phyloP scores from a whole-genome alignment of 352 stramenopile genomes.

The Phytophthora hibernalis region DNA sequence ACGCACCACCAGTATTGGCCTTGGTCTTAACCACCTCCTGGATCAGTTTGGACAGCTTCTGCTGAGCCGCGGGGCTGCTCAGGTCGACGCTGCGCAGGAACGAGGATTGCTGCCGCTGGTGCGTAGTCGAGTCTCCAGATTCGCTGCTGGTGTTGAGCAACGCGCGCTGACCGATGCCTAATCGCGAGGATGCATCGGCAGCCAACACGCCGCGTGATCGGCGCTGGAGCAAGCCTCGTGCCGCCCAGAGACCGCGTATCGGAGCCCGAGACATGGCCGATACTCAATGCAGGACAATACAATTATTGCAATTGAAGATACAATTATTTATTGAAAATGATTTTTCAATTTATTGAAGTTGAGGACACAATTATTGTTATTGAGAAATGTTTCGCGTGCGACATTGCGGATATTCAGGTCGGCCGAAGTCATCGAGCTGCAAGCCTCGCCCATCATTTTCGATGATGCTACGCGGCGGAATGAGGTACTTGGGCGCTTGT shows the following conservation, averaged over 20 bases:
- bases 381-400: constrained; percentile 8
- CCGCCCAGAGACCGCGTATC: constrained; percentile 21
- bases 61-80: constrained; percentile 43
- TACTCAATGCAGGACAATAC: constrained; percentile 4
- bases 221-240: constrained; percentile 12
- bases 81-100: constrained; percentile 66
- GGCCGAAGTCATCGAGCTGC: too few species aligned
- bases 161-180: background rate
- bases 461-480: constrained; percentile 62
- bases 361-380: too few species aligned
- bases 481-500: constrained; percentile 56
- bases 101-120: constrained; percentile 40
- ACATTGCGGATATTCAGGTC: background rate
- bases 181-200: background rate
- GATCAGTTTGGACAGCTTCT: constrained; percentile 70
- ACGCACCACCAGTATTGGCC: constrained; percentile 65
- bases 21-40: constrained; percentile 77
- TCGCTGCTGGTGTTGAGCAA: constrained; percentile 4
- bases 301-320: too few species aligned
- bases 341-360: too few species aligned
- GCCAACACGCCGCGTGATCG: background rate
- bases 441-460: background rate
- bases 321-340: too few species aligned
- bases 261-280: constrained; percentile 5
- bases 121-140: constrained; percentile 4